A percentile compares a stretch with the other conserved stretches of the same genome.
phyloP scores from a whole-genome alignment of 1,284 basidiomycete species.

The Ustilago tritici region DNA sequence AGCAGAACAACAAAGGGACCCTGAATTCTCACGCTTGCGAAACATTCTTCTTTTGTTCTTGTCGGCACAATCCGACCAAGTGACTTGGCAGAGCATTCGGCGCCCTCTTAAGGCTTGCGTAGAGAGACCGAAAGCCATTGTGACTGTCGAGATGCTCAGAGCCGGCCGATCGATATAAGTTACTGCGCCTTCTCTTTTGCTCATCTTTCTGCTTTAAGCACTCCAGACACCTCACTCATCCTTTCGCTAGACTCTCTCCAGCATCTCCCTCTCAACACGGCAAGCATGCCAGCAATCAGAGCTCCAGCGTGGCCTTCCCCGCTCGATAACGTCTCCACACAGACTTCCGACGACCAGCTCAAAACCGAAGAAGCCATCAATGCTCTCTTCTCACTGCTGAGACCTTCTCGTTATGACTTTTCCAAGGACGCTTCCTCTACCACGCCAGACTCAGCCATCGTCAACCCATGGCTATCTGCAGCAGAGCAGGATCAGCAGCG shows the following conservation, averaged over 20 bases:
- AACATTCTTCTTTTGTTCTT: conserved; percentile 3
- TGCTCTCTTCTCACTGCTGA: conserved; percentile 43
- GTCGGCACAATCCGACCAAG: neutral
- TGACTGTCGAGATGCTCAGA: neutral
- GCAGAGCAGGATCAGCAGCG: conserved; percentile 31
- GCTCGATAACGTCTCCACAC: conserved; percentile 51
- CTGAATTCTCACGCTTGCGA: conserved; percentile 3
- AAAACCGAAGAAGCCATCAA: conserved; percentile 60
- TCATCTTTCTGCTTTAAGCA: neutral
- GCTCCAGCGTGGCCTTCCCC: conserved; percentile 54
- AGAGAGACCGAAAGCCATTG: neutral
- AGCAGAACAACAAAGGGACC: conserved; percentile 9
- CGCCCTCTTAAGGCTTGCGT: neutral
- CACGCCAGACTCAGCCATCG: conserved; percentile 8
- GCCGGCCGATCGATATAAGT: neutral
- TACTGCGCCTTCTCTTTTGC: neutral
- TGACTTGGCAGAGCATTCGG: neutral
- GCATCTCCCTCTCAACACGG: neutral
- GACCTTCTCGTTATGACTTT: conserved; percentile 32
- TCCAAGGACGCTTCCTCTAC: conserved; percentile 11
- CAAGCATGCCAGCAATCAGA: conserved; percentile 40
- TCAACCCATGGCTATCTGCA: conserved; percentile 48
- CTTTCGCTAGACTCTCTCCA: neutral
- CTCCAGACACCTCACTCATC: neutral
- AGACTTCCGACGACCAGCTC: conserved; percentile 62